phyloP scores from a whole-genome alignment of 495 filamentous ascomycete species.

The Penicillium alfredii region DNA sequence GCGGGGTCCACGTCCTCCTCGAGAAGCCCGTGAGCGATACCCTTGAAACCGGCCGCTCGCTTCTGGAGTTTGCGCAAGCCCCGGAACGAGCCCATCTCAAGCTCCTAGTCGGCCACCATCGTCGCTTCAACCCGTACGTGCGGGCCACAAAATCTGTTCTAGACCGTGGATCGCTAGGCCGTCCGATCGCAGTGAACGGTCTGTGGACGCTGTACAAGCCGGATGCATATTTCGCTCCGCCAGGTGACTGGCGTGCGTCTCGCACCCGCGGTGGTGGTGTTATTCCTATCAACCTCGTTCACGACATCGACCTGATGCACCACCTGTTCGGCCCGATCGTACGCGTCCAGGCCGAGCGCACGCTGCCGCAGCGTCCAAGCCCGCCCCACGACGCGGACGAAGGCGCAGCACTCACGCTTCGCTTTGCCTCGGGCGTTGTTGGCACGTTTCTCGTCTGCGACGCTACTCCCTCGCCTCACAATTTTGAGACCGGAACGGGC shows the following conservation, averaged over 20 bases:
- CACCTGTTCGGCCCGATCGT: constrained; percentile 51
- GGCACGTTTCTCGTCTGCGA: constrained; percentile 54
- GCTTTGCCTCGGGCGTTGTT: constrained; percentile 52
- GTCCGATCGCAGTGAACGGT: constrained; percentile 48
- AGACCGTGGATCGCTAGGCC: constrained; percentile 34
- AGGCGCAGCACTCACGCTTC: constrained; percentile 49
- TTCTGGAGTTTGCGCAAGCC: constrained; percentile 21
- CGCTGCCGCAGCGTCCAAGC: constrained; percentile 30
- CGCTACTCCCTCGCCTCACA: constrained; percentile 45
- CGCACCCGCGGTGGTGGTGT: constrained; percentile 37
- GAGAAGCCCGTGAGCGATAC: constrained; percentile 53
- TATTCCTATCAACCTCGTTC: constrained; percentile 54
- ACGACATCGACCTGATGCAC: constrained; percentile 56
- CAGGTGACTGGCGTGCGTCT: constrained; percentile 43
- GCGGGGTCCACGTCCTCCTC: constrained; percentile 49
- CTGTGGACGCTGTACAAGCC: constrained; percentile 52
- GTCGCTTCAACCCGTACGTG: constrained; percentile 55
- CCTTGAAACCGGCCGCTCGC: constrained; percentile 31
- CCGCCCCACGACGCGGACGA: constrained; percentile 47
- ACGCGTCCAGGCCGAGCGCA: constrained; percentile 46
- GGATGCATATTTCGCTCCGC: constrained; percentile 42
- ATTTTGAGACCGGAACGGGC: constrained; percentile 51
- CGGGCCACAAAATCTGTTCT: constrained; percentile 43
- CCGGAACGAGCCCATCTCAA: constrained; percentile 29
- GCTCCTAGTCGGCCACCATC: constrained; percentile 54